Percentiles rank a stretch among this genome's conserved stretches.
Conservation (phyloP, 345 rosid species). For the Citrus medica region DNA sequence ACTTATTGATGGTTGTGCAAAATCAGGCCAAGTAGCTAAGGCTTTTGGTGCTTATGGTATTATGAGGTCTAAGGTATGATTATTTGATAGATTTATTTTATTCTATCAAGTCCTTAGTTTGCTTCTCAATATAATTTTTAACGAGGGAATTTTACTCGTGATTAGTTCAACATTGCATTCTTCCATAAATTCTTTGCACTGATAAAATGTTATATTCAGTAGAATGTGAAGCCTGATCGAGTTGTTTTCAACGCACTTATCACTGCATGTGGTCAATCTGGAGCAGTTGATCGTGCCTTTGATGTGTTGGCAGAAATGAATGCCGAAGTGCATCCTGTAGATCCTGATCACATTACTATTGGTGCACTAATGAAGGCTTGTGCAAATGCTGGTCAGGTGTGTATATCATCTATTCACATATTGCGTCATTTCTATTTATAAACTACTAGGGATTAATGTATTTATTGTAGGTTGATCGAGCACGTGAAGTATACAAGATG, state of each 20-base stretch:
- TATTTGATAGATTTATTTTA: background rate
- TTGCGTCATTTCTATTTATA: background rate
- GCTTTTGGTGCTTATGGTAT: constrained; percentile 99
- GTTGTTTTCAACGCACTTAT: constrained; percentile 97
- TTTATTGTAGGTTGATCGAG: constrained; percentile 67
- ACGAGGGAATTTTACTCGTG: constrained; percentile 8
- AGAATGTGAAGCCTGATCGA: constrained; percentile 98
- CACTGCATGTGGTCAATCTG: constrained; percentile 91
- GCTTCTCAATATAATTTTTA: constrained; percentile 2
- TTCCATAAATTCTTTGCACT: constrained; percentile 30
- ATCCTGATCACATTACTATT: constrained; percentile 88
- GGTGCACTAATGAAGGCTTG: constrained; percentile 94
- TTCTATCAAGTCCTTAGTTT: background rate
- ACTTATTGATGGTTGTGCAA: constrained; percentile 96
- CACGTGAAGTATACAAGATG: constrained; percentile 79
- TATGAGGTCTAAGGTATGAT: constrained; percentile 88
- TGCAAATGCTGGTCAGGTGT: constrained; percentile 81
- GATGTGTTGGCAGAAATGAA: constrained; percentile 96
- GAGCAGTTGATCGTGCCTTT: constrained; percentile 98
- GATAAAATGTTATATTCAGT: constrained; percentile 64
- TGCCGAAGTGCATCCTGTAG: constrained; percentile 82
- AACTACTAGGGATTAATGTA: constrained; percentile 14
- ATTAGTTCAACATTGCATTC: constrained; percentile 16
- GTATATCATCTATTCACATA: constrained; percentile 14
- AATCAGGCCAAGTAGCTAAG: constrained; percentile 92